Base-by-base conservation (phyloP, 2,329 filamentous ascomycete genomes). In the Talaromyces atroroseus region DNA sequence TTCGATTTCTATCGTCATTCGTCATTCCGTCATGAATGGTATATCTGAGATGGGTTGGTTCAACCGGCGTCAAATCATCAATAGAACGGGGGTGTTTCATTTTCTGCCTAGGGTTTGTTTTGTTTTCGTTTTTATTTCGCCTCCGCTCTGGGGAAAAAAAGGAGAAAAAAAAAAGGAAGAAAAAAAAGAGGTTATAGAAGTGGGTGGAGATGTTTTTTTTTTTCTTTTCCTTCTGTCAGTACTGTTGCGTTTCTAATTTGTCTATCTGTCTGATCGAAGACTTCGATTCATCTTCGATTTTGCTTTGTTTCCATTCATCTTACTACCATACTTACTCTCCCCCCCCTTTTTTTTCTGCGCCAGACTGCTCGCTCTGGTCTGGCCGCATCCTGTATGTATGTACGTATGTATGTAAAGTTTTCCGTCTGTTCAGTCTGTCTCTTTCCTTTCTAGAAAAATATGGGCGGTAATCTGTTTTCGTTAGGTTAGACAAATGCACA, bases 81-180 rank as follows among this genome's bases (percentile, higher is more conserved):
- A 73, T 73, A 73, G 71, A n/a, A 73, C 68, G 71, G 70, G 69
- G 68, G 71, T 72, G 66, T 69, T 65, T 65, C 64, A 54, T 59
- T 51, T 45, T 52, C 20, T 59, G 36, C 54, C 56, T 36, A 34
- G 36, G 38, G 32, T 36, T 36, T 36, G 32, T 58, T 56, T 56
- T 50, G 60, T 36, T 21, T 36, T 26, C 32, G 56, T 59, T 52
- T 57, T 14, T 14, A 5, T 45, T 14, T 46, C 32, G 18, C 51
- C 16, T 47, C 16, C 36, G 16, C 21, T 48, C 8, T 26, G 34
- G 23, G 14, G 2, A 36, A 23, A 36, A 29, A 36, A 47, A 29
- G 40, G 50, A 21, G 44, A 53, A 34, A 21, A 20, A 24, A 38
- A 47, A 46, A 54, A 20, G 29, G 40, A 38, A 21, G 21, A 34